Conservation (phyloP, 1,284 basidiomycete genomes). For the Ustilago crameri region DNA sequence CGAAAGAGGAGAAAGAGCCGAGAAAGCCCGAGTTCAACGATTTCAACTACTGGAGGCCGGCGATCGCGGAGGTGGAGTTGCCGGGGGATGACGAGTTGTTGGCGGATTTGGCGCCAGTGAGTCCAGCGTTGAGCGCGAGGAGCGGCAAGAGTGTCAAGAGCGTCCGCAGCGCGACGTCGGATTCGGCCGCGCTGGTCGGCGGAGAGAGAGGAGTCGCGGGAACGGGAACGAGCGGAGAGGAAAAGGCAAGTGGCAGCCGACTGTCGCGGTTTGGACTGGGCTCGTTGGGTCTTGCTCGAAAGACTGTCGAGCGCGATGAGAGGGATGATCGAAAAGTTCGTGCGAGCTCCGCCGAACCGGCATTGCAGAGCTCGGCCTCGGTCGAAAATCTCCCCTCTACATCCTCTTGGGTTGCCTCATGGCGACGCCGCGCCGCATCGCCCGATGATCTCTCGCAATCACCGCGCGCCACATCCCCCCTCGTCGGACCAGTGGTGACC, state of each 20-base stretch:
- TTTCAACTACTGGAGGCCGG: conserved; percentile 93
- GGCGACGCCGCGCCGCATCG: conserved; percentile 45
- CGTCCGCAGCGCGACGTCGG: conserved; percentile 36
- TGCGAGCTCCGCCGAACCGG: conserved; percentile 29
- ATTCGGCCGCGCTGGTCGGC: conserved; percentile 10
- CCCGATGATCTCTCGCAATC: conserved; percentile 14
- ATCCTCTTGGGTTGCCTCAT: conserved; percentile 49
- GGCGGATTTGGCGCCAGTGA: conserved; percentile 74
- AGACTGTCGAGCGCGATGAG: conserved; percentile 4
- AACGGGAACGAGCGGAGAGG: not conserved
- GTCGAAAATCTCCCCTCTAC: not conserved
- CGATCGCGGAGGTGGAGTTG: conserved; percentile 76
- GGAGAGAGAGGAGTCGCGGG: conserved; percentile 5
- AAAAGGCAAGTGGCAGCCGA: conserved; percentile 29
- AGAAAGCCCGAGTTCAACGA: conserved; percentile 90
- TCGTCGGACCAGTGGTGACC: conserved; percentile 52
- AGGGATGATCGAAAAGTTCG: conserved; percentile 1
- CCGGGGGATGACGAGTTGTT: conserved; percentile 78
- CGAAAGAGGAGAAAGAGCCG: conserved; percentile 74
- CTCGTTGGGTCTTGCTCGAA: conserved; percentile 33
- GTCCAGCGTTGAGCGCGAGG: conserved; percentile 88
- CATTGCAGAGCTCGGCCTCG: conserved; percentile 7
- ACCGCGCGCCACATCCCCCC: conserved; percentile 39
- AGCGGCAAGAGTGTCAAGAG: conserved; percentile 73
- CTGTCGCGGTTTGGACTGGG: conserved; percentile 55